A percentile compares a stretch with the other conserved stretches of the same genome.
Conservation (phyloP, 2,329 filamentous ascomycete species). For the Dendryphion nanum region DNA sequence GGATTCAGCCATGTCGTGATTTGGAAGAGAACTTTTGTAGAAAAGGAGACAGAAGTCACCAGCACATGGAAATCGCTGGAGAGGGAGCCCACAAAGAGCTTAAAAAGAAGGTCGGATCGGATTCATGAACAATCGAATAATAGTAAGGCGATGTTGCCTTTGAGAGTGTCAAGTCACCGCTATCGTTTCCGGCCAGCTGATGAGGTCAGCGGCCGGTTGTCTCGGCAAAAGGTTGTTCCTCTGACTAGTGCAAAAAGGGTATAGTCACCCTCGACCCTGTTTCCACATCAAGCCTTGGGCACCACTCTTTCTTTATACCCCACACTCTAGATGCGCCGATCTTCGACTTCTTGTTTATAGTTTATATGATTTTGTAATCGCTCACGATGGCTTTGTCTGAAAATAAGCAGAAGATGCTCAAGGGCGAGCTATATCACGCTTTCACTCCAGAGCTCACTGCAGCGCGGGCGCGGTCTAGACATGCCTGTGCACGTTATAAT, state of each 20-base stretch:
- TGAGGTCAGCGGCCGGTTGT: constrained; percentile 5
- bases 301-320: no score
- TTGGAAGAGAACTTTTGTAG: no score
- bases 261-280: not conserved
- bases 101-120: not conserved
- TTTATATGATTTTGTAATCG: no score
- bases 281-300: not conserved
- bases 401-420: constrained; percentile 53
- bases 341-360: no score
- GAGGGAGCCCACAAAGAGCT: constrained; percentile 3
- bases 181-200: constrained; percentile 1
- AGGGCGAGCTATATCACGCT: constrained; percentile 71
- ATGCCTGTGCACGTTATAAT: constrained; percentile 65
- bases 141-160: constrained; percentile 9
- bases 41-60: no score
- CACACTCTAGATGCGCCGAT: no score
- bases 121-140: constrained; percentile 11
- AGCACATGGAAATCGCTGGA: no score
- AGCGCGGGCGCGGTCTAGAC: constrained; percentile 61
- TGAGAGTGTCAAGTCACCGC: not conserved
- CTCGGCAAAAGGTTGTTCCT: no score
- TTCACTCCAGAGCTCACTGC: constrained; percentile 69
- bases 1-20: not conserved
- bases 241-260: no score
- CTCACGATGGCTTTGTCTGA: constrained; percentile 26